Percentiles rank a stretch among this genome's conserved stretches.
Evolutionary conservation across 2,329 filamentous ascomycete genomes (phyloP).

Genomic region (Thyridium curvatum): DNA sequence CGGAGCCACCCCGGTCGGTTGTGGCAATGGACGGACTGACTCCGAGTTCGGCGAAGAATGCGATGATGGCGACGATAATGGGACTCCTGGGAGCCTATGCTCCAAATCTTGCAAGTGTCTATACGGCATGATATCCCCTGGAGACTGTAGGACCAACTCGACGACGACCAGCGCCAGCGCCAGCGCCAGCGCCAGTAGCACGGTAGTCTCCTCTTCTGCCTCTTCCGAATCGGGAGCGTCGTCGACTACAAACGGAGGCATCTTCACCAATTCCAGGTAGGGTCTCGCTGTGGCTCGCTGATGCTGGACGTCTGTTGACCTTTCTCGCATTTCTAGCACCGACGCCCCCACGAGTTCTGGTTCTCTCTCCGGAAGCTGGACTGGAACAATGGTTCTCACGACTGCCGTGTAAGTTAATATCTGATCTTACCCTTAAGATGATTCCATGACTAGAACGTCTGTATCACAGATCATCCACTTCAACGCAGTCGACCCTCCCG

Average conservation of each 20-base stretch:
- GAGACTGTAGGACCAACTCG: slow-evolving; percentile 6
- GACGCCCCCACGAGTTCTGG: no score
- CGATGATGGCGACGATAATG: slow-evolving; percentile 27
- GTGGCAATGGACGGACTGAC: slow-evolving; percentile 29
- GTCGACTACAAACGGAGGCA: not conserved
- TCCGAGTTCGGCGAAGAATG: slow-evolving; percentile 29
- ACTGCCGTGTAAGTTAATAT: no score
- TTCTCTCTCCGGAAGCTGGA: no score
- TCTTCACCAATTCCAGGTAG: not conserved
- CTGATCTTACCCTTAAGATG: no score
- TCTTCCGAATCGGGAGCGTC: not conserved
- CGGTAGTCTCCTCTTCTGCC: not conserved
- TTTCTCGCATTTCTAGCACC: no score
- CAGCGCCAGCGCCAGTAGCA: slow-evolving; percentile 6
- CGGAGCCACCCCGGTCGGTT: slow-evolving; percentile 30
- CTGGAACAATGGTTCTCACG: no score
- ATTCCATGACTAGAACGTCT: no score
- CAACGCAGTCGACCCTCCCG: no score
- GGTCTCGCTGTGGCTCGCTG: not conserved
- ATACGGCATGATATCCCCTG: slow-evolving; percentile 15
- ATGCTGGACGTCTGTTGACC: no score
- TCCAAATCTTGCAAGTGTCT: slow-evolving; percentile 30
- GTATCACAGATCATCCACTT: no score
- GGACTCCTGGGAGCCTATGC: slow-evolving; percentile 23
- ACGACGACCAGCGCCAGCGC: slow-evolving; percentile 7